phyloP scores from a whole-genome alignment of 2,329 filamentous ascomycete genomes.

The Rutstroemia sydowiana region DNA sequence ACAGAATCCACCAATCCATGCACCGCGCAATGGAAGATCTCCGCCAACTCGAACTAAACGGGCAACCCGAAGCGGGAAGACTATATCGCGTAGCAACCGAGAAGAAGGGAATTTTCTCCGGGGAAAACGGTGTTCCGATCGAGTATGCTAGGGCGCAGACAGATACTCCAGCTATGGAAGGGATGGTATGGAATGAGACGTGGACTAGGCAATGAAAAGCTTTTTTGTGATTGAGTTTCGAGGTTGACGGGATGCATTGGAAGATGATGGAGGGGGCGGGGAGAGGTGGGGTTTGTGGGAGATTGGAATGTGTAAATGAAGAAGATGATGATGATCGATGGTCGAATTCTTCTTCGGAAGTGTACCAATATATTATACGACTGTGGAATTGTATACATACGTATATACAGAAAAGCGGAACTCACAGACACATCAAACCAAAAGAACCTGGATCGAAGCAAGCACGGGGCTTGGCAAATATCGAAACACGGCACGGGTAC shows the following conservation, averaged over 20 bases:
- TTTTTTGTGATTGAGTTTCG: not conserved
- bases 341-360: no score
- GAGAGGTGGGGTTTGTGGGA: not conserved
- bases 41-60: constrained; percentile 48
- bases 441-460: no score
- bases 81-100: constrained; percentile 84
- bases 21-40: constrained; percentile 79
- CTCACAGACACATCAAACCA: no score
- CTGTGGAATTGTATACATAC: no score
- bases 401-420: no score
- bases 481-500: no score
- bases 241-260: not conserved
- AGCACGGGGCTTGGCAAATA: no score
- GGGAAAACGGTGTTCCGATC: constrained; percentile 68
- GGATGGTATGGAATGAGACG: constrained; percentile 82
- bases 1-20: constrained; percentile 71
- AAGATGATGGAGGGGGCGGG: not conserved
- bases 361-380: no score
- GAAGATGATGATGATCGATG: no score
- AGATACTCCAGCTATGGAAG: constrained; percentile 67
- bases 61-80: constrained; percentile 54
- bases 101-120: constrained; percentile 73
- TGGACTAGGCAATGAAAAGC: constrained; percentile 65
- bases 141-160: constrained; percentile 85
- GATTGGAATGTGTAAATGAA: no score